Evolutionary conservation across 2,329 filamentous ascomycete genomes (phyloP).

Genomic region (Aplosporella prunicola): DNA sequence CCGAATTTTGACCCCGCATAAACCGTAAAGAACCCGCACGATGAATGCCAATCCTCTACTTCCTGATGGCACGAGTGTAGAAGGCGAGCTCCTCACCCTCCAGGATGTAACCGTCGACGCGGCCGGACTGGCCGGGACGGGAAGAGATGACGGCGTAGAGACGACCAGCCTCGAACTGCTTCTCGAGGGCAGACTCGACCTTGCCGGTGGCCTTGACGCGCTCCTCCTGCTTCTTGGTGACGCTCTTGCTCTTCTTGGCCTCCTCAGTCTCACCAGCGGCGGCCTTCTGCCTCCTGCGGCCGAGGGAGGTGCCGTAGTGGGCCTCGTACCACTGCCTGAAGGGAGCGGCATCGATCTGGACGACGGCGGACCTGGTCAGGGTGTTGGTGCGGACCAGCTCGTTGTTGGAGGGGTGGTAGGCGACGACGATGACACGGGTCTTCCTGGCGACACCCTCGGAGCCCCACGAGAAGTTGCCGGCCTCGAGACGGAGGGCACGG

Average conservation of each 20-base stretch:
- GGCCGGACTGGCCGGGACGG: conserved; percentile 92
- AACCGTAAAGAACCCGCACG: conserved; percentile 31
- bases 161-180: conserved; percentile 99
- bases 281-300: conserved; percentile 84
- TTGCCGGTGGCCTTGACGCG: conserved; percentile 78
- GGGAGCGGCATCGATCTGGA: conserved; percentile 96
- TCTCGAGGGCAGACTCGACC: conserved; percentile 87
- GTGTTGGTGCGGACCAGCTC: conserved; percentile 99
- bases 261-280: conserved; percentile 60
- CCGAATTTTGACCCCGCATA: conserved; percentile 30
- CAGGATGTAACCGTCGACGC: conserved; percentile 93
- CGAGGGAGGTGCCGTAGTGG: conserved; percentile 88
- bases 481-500: conserved; percentile 96
- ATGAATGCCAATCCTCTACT: conserved; percentile 52
- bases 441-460: conserved; percentile 98
- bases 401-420: conserved; percentile 99
- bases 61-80: conserved; percentile 99
- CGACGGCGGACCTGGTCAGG: conserved; percentile 96
- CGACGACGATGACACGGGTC: conserved; percentile 96
- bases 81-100: conserved; percentile 99
- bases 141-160: conserved; percentile 88
- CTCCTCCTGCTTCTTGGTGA: conserved; percentile 92
- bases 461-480: conserved; percentile 99
- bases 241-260: conserved; percentile 90
- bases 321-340: conserved; percentile 99